These are phyloP conservation scores for Phytophthora cactorum DNA, from an alignment of 352 stramenopile genomes.

Conservation along the genomic window DNA sequence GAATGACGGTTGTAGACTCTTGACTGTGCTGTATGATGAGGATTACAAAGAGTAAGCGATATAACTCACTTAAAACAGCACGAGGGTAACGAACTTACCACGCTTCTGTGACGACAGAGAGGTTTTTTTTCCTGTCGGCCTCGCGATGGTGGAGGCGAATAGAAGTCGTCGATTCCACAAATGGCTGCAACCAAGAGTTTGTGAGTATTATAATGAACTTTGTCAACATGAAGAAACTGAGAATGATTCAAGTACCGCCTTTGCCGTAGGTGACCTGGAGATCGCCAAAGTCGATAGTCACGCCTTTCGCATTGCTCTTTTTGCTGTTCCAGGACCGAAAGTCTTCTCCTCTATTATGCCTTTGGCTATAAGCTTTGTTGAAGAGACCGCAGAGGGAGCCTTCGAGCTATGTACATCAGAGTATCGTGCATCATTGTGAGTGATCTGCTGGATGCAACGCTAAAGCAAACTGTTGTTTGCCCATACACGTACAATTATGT, in stretches of 20 bases:
- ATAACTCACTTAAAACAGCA: background rate
- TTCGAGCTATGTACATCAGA: conserved; percentile 49
- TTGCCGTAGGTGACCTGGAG: conserved; percentile 61
- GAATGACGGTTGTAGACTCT: conserved; percentile 28
- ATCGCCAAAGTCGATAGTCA: conserved; percentile 74
- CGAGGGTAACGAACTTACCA: conserved; percentile 28
- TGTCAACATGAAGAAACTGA: too few species aligned
- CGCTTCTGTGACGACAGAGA: conserved; percentile 38
- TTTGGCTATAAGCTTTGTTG: conserved; percentile 67
- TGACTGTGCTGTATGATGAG: conserved; percentile 24
- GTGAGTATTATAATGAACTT: too few species aligned
- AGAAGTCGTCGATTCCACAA: conserved; percentile 65
- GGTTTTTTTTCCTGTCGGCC: conserved; percentile 8
- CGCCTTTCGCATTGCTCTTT: conserved; percentile 45
- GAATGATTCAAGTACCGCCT: conserved; percentile 39
- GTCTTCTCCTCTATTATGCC: conserved; percentile 37
- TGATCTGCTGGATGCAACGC: background rate
- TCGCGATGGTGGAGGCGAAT: conserved; percentile 2
- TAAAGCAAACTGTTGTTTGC: background rate
- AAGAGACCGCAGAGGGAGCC: conserved; percentile 75
- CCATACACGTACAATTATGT: conserved; percentile 49
- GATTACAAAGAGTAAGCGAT: background rate
- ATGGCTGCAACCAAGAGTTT: conserved; percentile 36
- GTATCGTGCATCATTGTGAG: background rate
- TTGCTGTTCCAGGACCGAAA: conserved; percentile 61